phyloP scores from a whole-genome alignment of 768 basidiomycete genomes.

The Dioszegia aurantiaca region DNA sequence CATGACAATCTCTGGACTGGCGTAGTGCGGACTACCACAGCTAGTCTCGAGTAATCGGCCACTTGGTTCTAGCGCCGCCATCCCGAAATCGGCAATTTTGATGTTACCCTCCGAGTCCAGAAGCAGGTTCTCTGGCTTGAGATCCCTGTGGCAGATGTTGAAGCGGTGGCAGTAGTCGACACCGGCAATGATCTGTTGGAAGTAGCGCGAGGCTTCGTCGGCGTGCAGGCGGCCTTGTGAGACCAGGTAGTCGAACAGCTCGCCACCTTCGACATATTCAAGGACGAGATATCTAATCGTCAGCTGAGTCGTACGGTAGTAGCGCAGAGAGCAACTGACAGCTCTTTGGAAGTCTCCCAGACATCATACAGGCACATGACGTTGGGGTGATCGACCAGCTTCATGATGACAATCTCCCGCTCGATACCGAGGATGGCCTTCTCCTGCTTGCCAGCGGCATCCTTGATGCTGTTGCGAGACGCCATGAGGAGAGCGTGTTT shows the following conservation, averaged over 20 bases:
- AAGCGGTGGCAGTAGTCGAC: slow-evolving; percentile 89
- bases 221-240: slow-evolving; percentile 68
- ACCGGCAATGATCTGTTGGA: slow-evolving; percentile 87
- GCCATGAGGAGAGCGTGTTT: slow-evolving; percentile 63
- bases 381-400: slow-evolving; percentile 91
- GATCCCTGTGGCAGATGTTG: slow-evolving; percentile 88
- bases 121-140: slow-evolving; percentile 91
- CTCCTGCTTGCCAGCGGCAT: slow-evolving; percentile 70
- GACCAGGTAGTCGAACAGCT: slow-evolving; percentile 89
- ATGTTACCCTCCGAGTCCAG: slow-evolving; percentile 77
- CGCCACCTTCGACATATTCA: slow-evolving; percentile 91
- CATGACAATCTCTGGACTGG: slow-evolving; percentile 82
- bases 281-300: slow-evolving; percentile 65
- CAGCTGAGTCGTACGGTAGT: background rate
- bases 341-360: slow-evolving; percentile 85
- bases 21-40: slow-evolving; percentile 93
- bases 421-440: slow-evolving; percentile 76
- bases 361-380: slow-evolving; percentile 93
- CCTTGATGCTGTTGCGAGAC: slow-evolving; percentile 66
- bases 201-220: slow-evolving; percentile 75
- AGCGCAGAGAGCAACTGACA: slow-evolving; percentile 56
- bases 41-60: slow-evolving; percentile 68
- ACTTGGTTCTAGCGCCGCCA: slow-evolving; percentile 83
- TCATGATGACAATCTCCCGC: slow-evolving; percentile 96
- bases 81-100: slow-evolving; percentile 94